Base-by-base conservation (phyloP, 192 early-diverging fungal genomes). In the Rhizophagus sp. region DNA sequence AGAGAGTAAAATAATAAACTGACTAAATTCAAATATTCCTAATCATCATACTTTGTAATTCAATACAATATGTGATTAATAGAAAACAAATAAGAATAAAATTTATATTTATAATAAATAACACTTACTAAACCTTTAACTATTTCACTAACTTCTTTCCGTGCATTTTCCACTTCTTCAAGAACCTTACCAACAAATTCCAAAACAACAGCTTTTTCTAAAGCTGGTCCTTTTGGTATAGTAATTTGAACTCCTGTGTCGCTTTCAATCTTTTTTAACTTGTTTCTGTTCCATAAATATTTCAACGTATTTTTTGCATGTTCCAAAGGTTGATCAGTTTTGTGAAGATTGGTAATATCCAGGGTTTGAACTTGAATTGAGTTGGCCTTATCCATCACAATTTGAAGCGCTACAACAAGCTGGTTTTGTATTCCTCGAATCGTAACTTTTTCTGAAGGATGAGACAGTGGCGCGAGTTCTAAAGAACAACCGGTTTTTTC, bases 401-500 rank as follows among this genome's bases (percentile, higher is more conserved):
- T 74, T 67, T 90, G 88, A 67, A 97, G 78, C n/a, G 95, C 97
- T 36, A 86, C 83, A 41, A 87, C 85, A 41, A 97, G 83, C 76
- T 88, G 87, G 13, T 80, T 82, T 62, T 94, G 89, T 2, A 95
- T 90, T 19, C 98, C 98, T 73, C 94, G 91, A 41, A 98, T 90
- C 65, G 87, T 86, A 49, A 99, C 90, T 44, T 86, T 86, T 19
- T 97, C 95, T 9, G 90, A 91, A 8, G 91, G 82, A 71, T 94
- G 91, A 65, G 89, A 85, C 4, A 89, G 81, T 33, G 92, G 78
- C 4, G 97, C 95, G 44, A 99, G 87, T 52, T 91, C 90, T 33
- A 99, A 92, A 63, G 88, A 89, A 88, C 98, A 99, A 17, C 95
- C 97, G 36, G 95, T 97, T 0, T 89, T 85, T n/a, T 90, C 89